Evolutionary conservation across 129 eudicot species (phyloP), one percentile per base, ranked within the genome.

Genomic region (Mikania micrantha): DNA sequence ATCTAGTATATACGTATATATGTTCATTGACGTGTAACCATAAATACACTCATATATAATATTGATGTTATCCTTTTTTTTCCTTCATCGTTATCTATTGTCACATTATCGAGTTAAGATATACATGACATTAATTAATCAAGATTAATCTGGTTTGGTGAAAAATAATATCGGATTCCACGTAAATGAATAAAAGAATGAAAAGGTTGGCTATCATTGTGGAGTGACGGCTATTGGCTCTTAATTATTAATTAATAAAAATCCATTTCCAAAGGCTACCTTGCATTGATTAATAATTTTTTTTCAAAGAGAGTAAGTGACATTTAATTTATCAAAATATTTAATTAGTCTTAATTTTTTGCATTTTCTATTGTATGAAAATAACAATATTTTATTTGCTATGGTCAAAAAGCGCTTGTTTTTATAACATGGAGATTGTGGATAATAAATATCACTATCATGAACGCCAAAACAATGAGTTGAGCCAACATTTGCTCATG

Each of bases 201-300:
- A 2, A 60, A 52, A 4, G 17, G 63, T 21, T 64, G 13, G 21
- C 34, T 20, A 27, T 64, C 17, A 27, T 24, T 38, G 36, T 66
- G 73, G 61, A 28, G 62, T 62, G 79, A 22, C 79, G 74, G 74
- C 79, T 42, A 75, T 75, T 75, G 79, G 79, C 79, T 75, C 50
- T 75, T 66, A 56, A 41, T 57, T 32, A 32, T 75, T 67, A 66
- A 41, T 57, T 32, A n/a, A n/a, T n/a, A n/a, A n/a, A n/a, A 57
- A 74, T 58, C 42, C 32, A 56, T 54, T 54, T 65, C 57, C 66
- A 17, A 28, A 64, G 53, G 34, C 12, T 1, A 20, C 21, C 3
- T 71, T 31, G 47, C 34, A 61, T 72, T 47, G 34, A 15, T 7
- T 45, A n/a, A 48, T 45, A 48, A 7, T 11, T 9, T 16, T 27